Conservation (phyloP, 345 rosid genomes). For the Arabidopsis arenosa region DNA sequence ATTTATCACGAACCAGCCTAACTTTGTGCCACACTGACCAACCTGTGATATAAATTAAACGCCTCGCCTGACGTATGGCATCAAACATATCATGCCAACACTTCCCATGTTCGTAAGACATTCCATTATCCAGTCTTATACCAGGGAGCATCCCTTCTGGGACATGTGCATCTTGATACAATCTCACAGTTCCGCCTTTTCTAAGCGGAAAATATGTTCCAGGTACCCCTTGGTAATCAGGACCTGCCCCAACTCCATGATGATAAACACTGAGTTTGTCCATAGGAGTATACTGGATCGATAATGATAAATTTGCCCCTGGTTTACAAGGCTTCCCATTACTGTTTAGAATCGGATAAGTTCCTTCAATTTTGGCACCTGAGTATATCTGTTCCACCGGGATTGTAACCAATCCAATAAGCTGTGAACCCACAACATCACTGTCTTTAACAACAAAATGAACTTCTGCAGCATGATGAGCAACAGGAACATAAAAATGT, state of each 20-base stretch:
- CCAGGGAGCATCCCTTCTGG: slow-evolving; percentile 62
- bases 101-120: slow-evolving; percentile 56
- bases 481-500: slow-evolving; percentile 77
- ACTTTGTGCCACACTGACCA: slow-evolving; percentile 82
- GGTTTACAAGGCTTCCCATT: slow-evolving; percentile 72
- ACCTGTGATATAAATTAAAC: slow-evolving; percentile 77
- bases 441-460: slow-evolving; percentile 81
- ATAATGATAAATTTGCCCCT: slow-evolving; percentile 67
- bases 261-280: slow-evolving; percentile 53
- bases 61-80: slow-evolving; percentile 77
- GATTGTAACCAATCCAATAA: slow-evolving; percentile 73
- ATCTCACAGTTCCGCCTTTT: slow-evolving; percentile 69
- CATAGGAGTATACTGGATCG: slow-evolving; percentile 67
- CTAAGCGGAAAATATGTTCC: slow-evolving; percentile 88
- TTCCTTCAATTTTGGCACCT: slow-evolving; percentile 64
- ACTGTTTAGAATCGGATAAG: slow-evolving; percentile 58
- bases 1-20: slow-evolving; percentile 61
- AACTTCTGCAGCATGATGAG: slow-evolving; percentile 78
- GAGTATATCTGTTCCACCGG: slow-evolving; percentile 60
- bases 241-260: slow-evolving; percentile 63
- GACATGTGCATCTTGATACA: slow-evolving; percentile 90
- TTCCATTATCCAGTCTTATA: slow-evolving; percentile 60
- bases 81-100: slow-evolving; percentile 81
- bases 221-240: slow-evolving; percentile 68
- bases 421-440: slow-evolving; percentile 87